Conservation (phyloP, 345 rosid species). For the Gossypium mustelinum region DNA sequence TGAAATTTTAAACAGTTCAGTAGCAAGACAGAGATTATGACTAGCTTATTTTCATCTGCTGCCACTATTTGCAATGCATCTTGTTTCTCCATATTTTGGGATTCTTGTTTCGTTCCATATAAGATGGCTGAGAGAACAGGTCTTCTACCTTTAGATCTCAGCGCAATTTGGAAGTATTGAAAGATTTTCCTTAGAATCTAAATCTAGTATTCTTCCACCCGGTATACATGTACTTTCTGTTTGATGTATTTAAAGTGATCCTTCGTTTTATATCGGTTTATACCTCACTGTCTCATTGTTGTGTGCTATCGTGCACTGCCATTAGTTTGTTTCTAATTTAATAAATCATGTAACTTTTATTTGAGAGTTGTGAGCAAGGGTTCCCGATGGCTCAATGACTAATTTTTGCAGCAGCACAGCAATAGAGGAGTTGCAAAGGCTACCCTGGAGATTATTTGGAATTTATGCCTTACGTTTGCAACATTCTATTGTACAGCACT, state of each 20-base stretch:
- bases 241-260: not conserved
- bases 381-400: not conserved
- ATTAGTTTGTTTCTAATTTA: slow-evolving; percentile 8
- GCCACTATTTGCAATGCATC: not conserved
- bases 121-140: not conserved
- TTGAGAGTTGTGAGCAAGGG: not conserved
- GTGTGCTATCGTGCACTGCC: not conserved
- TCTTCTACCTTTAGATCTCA: not conserved
- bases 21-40: not conserved
- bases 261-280: not conserved
- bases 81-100: not conserved
- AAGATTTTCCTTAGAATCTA: no score
- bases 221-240: not conserved
- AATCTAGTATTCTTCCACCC: no score
- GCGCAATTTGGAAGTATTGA: no score
- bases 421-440: not conserved
- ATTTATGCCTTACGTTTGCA: not conserved
- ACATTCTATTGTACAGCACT: not conserved
- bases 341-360: not conserved
- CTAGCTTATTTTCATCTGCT: not conserved
- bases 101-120: not conserved
- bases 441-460: not conserved
- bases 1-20: not conserved
- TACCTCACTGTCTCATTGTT: not conserved
- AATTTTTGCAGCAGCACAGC: not conserved